A percentile compares a stretch with the other conserved stretches of the same genome.
These are phyloP conservation scores for Exserohilum rostratum DNA, from an alignment of 2,329 filamentous ascomycete genomes.

Conservation along the genomic window DNA sequence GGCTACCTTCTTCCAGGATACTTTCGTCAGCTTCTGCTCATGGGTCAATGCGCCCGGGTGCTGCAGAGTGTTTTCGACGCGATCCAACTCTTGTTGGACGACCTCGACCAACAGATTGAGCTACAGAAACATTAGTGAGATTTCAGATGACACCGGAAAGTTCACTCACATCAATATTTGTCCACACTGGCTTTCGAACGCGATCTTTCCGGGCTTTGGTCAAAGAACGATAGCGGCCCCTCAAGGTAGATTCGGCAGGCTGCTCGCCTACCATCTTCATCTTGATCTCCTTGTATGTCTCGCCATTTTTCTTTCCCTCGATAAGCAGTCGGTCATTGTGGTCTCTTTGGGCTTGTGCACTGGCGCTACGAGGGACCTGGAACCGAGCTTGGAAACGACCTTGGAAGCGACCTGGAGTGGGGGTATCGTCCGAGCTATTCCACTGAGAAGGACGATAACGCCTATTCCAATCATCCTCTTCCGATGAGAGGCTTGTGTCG, in stretches of 20 bases:
- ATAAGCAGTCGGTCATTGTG: constrained; percentile 53
- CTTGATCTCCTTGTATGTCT: constrained; percentile 71
- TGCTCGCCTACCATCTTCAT: constrained; percentile 59
- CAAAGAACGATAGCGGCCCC: constrained; percentile 69
- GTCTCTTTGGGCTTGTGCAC: constrained; percentile 18
- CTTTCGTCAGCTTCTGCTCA: constrained; percentile 46
- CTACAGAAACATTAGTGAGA: constrained; percentile 24
- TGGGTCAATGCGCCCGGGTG: constrained; percentile 9
- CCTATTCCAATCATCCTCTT: background rate
- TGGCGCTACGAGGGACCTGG: constrained; percentile 1
- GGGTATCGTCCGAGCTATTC: background rate
- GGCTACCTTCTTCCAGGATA: constrained; percentile 65
- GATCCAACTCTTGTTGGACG: constrained; percentile 31
- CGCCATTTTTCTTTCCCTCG: constrained; percentile 59
- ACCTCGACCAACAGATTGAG: constrained; percentile 29
- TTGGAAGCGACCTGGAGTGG: constrained; percentile 1
- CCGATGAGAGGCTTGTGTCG: background rate
- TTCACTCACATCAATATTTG: constrained; percentile 65
- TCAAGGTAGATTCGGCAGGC: constrained; percentile 74
- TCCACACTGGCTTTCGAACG: constrained; percentile 71
- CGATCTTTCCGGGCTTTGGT: constrained; percentile 68
- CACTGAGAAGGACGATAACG: background rate
- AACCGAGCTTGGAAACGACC: constrained; percentile 1
- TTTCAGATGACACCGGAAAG: too few species aligned
- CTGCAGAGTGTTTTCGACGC: constrained; percentile 20